A percentile compares a stretch with the other conserved stretches of the same genome.
These are phyloP conservation scores for Daldinia concentrica DNA, from an alignment of 495 filamentous ascomycete genomes.

Conservation along the genomic window DNA sequence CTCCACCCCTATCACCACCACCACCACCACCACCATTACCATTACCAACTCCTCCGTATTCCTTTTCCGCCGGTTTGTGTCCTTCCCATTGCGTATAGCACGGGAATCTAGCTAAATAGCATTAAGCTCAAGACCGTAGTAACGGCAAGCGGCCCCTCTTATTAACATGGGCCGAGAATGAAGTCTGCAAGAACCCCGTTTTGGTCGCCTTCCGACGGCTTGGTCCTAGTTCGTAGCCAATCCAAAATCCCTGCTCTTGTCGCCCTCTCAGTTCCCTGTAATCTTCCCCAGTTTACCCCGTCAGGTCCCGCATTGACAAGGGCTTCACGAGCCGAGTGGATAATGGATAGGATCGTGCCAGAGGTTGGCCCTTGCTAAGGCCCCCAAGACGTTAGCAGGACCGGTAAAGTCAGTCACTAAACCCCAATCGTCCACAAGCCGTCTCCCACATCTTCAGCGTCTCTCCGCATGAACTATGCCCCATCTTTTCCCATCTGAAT, in stretches of 20 bases:
- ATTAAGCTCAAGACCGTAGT: slow-evolving; percentile 20
- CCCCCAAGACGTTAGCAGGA: slow-evolving; percentile 12
- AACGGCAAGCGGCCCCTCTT: slow-evolving; percentile 27
- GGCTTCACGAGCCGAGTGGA: slow-evolving; percentile 39
- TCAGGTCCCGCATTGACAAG: slow-evolving; percentile 39
- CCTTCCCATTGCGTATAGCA: slow-evolving; percentile 9
- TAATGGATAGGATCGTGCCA: slow-evolving; percentile 24
- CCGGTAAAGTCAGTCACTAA: slow-evolving; percentile 15
- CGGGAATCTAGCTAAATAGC: slow-evolving; percentile 7
- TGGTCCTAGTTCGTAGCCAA: slow-evolving; percentile 29
- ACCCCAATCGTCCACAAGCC: slow-evolving; percentile 30
- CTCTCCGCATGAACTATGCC: slow-evolving; percentile 38
- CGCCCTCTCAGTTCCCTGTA: slow-evolving; percentile 29
- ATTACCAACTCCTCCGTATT: slow-evolving; percentile 15
- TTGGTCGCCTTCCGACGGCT: slow-evolving; percentile 36
- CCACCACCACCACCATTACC: slow-evolving; percentile 5
- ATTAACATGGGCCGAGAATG: slow-evolving; percentile 15
- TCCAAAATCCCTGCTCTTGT: slow-evolving; percentile 29
- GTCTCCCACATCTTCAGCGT: slow-evolving; percentile 29
- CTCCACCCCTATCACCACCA: slow-evolving; percentile 2
- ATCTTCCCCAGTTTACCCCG: slow-evolving; percentile 34
- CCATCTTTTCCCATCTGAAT: slow-evolving; percentile 32
- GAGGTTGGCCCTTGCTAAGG: slow-evolving; percentile 18
- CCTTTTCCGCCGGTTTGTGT: slow-evolving; percentile 7
- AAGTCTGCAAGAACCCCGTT: slow-evolving; percentile 33